These are phyloP conservation scores for Glaciozyma antarctica DNA, from an alignment of 768 basidiomycete species.

Conservation along the genomic window DNA sequence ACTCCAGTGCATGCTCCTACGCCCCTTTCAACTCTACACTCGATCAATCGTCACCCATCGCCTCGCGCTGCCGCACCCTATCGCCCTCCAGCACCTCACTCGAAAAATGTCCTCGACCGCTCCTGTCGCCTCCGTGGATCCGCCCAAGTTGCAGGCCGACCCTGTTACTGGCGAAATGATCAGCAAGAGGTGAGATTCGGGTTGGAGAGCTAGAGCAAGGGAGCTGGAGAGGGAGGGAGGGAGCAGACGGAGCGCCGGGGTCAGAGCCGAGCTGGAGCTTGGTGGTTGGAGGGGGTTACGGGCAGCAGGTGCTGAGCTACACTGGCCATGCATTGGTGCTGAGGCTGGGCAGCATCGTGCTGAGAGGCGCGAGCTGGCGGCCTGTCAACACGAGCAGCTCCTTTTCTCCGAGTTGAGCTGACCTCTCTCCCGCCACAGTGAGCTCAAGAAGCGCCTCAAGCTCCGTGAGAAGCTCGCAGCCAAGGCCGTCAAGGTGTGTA, in stretches of 20 bases:
- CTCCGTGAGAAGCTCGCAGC: constrained; percentile 60
- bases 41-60: background rate
- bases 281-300: background rate
- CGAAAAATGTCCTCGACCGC: constrained; percentile 11
- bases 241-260: constrained; percentile 3
- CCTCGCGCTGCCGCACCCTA: background rate
- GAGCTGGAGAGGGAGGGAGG: no score
- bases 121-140: constrained; percentile 7
- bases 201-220: background rate
- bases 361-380: no score
- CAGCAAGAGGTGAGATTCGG: constrained; percentile 70
- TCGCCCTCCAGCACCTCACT: background rate
- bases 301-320: background rate
- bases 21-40: constrained; percentile 11
- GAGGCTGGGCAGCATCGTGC: no score
- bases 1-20: constrained; percentile 29
- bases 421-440: constrained; percentile 48
- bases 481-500: constrained; percentile 61
- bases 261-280: background rate
- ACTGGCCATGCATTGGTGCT: no score
- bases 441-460: constrained; percentile 88
- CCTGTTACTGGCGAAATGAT: constrained; percentile 86
- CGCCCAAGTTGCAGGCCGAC: constrained; percentile 40
- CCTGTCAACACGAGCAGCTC: no score
- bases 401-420: constrained; percentile 29